Conservation (phyloP, 331 rosid genomes). For the Spiraea crenata region DNA sequence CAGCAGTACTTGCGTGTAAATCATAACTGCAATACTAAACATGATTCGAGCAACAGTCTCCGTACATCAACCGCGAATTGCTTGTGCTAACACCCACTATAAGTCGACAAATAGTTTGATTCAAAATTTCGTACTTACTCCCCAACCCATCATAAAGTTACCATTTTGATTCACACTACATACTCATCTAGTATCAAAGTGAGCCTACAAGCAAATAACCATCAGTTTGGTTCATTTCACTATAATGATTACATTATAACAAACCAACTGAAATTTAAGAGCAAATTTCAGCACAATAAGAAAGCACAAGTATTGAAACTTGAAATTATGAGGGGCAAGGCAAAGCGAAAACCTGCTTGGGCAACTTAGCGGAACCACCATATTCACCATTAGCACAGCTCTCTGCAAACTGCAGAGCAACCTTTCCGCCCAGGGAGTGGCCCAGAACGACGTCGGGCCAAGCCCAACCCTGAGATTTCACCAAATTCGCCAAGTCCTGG, state of each 20-base stretch:
- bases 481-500: slow-evolving; percentile 72
- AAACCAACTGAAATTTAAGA: too few species aligned
- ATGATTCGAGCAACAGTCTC: neutral
- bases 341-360: slow-evolving; percentile 67
- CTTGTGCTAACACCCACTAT: too few species aligned
- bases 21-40: neutral
- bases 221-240: too few species aligned
- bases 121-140: too few species aligned
- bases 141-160: too few species aligned
- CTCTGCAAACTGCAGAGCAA: slow-evolving; percentile 62
- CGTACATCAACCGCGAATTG: neutral
- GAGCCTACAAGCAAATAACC: too few species aligned
- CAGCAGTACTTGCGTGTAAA: neutral
- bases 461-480: slow-evolving; percentile 61
- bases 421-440: slow-evolving; percentile 92
- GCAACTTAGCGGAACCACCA: slow-evolving; percentile 54
- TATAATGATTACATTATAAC: too few species aligned
- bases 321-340: too few species aligned
- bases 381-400: slow-evolving; percentile 69
- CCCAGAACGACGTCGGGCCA: slow-evolving; percentile 97
- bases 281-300: too few species aligned
- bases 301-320: neutral
- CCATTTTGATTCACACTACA: too few species aligned
- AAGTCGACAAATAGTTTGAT: too few species aligned
- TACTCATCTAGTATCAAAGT: too few species aligned